Percentiles rank a stretch among this genome's conserved stretches.
Evolutionary conservation across 2,329 filamentous ascomycete genomes (phyloP).

Genomic region (Pseudogymnoascus sp.): DNA sequence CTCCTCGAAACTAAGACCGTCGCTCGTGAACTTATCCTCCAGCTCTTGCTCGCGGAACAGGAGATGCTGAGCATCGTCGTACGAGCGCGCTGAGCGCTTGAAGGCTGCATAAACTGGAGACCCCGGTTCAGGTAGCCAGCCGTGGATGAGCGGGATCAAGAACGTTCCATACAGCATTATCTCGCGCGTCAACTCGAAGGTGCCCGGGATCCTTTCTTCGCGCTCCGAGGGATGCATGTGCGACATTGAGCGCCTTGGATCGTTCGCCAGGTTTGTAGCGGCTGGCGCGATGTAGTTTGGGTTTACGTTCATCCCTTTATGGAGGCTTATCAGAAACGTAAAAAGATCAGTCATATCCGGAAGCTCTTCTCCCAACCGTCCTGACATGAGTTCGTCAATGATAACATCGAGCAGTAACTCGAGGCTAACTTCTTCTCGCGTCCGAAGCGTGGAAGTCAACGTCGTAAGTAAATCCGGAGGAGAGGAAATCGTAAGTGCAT

Average conservation of each 20-base stretch:
- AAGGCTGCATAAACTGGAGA: conserved; percentile 64
- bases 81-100: conserved; percentile 66
- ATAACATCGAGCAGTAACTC: conserved; percentile 79
- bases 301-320: conserved; percentile 98
- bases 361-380: conserved; percentile 50
- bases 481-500: conserved; percentile 79
- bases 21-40: conserved; percentile 62
- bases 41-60: conserved; percentile 85
- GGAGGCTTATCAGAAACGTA: conserved; percentile 74
- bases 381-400: conserved; percentile 86
- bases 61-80: conserved; percentile 85
- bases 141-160: conserved; percentile 79
- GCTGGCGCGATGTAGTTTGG: conserved; percentile 66
- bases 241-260: conserved; percentile 41
- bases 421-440: conserved; percentile 80
- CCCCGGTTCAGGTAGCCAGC: conserved; percentile 70
- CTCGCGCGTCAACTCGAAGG: conserved; percentile 79
- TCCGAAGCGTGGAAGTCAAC: conserved; percentile 67
- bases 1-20: conserved; percentile 61
- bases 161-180: conserved; percentile 91
- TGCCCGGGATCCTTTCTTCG: conserved; percentile 51
- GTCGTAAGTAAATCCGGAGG: conserved; percentile 58
- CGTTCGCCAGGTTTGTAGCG: conserved; percentile 23
- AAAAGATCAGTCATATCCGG: conserved; percentile 87
- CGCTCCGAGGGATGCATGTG: conserved; percentile 44